These are phyloP conservation scores for Aspergillus melleus DNA, from an alignment of 2,329 filamentous ascomycete species.

Conservation along the genomic window DNA sequence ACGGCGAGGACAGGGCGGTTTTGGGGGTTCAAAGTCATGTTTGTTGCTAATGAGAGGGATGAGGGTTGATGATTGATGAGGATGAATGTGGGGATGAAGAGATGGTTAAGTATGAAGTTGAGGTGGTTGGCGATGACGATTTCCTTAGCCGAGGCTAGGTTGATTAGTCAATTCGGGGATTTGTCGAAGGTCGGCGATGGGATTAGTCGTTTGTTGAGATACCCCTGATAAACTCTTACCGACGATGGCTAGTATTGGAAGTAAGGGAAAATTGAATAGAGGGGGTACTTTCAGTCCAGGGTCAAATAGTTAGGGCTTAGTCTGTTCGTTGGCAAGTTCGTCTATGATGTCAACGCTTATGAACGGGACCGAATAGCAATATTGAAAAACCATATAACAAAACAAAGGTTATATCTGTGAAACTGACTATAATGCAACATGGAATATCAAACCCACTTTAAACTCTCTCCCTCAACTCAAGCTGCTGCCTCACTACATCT, in stretches of 20 bases:
- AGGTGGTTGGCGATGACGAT: too few relatives aligned
- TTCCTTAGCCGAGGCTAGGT: not conserved
- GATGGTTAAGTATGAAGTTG: not conserved
- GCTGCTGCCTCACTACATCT: slow-evolving; percentile 20
- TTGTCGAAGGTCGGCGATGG: not conserved
- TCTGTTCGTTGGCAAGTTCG: too few relatives aligned
- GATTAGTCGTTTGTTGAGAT: not conserved
- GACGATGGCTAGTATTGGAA: not conserved
- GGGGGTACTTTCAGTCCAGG: too few relatives aligned
- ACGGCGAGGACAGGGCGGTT: slow-evolving; percentile 15
- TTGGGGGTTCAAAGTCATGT: slow-evolving; percentile 12
- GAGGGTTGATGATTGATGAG: not conserved
- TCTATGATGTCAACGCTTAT: too few relatives aligned
- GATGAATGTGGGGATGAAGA: not conserved
- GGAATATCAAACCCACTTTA: not conserved
- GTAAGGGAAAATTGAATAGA: too few relatives aligned
- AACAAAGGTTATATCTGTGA: not conserved
- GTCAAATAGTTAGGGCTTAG: too few relatives aligned
- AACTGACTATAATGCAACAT: not conserved
- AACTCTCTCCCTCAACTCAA: slow-evolving; percentile 1
- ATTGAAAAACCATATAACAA: too few relatives aligned
- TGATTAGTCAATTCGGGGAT: not conserved
- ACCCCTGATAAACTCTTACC: not conserved
- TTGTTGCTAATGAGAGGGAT: not conserved
- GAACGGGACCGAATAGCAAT: too few relatives aligned